Evolutionary conservation across 768 basidiomycete genomes (phyloP).

Genomic region (Artomyces pyxidatus): DNA sequence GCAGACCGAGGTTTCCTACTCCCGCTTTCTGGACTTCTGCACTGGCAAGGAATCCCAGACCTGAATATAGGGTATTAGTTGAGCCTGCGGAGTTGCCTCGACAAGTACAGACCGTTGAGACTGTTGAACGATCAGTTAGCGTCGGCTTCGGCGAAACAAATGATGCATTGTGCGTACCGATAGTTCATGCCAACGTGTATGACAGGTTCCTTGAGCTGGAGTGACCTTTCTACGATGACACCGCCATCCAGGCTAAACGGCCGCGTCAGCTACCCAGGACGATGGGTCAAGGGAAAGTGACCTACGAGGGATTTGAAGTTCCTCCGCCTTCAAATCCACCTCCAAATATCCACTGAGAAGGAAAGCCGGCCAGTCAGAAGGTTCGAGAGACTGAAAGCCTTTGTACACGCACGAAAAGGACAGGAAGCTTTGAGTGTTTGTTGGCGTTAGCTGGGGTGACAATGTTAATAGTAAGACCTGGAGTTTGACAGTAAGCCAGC

Average conservation of each 20-base stretch:
- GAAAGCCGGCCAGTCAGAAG: background rate
- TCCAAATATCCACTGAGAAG: background rate
- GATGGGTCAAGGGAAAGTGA: background rate
- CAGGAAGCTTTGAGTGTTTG: background rate
- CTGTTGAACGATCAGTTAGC: too few species aligned
- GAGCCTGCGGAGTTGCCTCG: background rate
- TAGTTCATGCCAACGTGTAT: constrained; percentile 10
- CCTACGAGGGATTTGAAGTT: too few species aligned
- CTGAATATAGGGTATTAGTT: background rate
- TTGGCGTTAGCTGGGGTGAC: background rate
- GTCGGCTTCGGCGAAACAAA: too few species aligned
- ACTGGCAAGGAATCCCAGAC: background rate
- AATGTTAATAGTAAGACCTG: background rate
- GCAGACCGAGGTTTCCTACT: background rate
- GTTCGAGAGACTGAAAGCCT: background rate
- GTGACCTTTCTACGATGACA: constrained; percentile 7
- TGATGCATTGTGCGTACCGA: too few species aligned
- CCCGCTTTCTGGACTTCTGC: background rate
- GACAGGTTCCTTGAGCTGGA: constrained; percentile 4
- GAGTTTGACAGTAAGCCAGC: too few species aligned
- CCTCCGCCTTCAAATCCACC: background rate
- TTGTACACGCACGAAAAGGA: background rate
- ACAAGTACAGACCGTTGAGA: background rate
- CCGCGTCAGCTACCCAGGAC: background rate
- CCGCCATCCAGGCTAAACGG: background rate